A percentile compares a stretch with the other conserved stretches of the same genome.
phyloP scores from a whole-genome alignment of 163 green algal species.

The Smithsoniella earleae region DNA sequence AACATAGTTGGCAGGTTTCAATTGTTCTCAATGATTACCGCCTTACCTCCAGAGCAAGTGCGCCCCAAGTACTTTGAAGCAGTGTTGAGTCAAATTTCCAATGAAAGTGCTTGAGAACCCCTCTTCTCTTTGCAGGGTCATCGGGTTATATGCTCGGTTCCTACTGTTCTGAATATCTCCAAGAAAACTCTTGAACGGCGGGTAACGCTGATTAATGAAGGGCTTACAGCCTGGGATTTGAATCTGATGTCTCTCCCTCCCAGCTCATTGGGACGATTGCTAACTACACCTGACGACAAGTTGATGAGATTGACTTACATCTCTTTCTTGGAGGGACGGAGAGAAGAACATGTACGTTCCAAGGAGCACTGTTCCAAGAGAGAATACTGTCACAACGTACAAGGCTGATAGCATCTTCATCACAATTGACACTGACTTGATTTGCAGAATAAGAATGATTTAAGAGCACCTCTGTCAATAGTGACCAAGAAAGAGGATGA shows the following conservation, averaged over 20 bases:
- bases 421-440: too few species aligned
- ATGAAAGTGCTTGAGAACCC: too few species aligned
- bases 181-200: neutral
- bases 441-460: too few species aligned
- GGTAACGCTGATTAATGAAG: neutral
- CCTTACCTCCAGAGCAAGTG: too few species aligned
- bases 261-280: neutral
- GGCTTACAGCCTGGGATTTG: neutral
- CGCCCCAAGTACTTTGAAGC: too few species aligned
- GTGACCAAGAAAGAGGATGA: neutral
- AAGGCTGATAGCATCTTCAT: neutral
- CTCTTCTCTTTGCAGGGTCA: neutral
- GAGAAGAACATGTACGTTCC: neutral
- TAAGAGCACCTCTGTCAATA: neutral
- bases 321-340: neutral
- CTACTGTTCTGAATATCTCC: neutral
- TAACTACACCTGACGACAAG: neutral
- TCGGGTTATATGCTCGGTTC: neutral
- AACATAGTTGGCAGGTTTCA: too few species aligned
- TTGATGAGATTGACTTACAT: neutral
- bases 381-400: neutral
- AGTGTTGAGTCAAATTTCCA: too few species aligned
- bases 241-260: neutral
- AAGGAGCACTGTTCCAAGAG: neutral
- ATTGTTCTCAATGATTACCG: too few species aligned